These are phyloP conservation scores for Albatrellus ellisii DNA, from an alignment of 768 basidiomycete genomes.

Conservation along the genomic window DNA sequence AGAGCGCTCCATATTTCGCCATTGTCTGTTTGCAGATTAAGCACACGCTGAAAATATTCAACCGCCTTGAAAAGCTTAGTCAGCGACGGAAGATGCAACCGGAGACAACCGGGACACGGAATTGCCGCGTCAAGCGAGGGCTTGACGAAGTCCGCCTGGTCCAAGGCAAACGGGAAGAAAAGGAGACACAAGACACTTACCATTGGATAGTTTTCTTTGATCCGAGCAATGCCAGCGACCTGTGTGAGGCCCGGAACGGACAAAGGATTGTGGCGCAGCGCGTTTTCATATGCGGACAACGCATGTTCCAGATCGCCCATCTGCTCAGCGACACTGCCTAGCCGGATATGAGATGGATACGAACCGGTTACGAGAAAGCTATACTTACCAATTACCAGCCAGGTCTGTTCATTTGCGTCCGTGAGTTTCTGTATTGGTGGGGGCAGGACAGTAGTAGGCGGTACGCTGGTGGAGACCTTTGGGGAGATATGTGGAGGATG, in stretches of 20 bases:
- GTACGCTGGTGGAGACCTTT: constrained; percentile 14
- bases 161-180: constrained; percentile 1
- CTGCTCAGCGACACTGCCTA: constrained; percentile 92
- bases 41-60: constrained; percentile 91
- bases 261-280: constrained; percentile 87
- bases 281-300: constrained; percentile 86
- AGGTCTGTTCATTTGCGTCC: constrained; percentile 85
- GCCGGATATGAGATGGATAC: constrained; percentile 16
- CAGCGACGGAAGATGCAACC: constrained; percentile 7
- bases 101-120: constrained; percentile 6
- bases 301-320: constrained; percentile 92
- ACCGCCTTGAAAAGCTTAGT: constrained; percentile 49
- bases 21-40: constrained; percentile 85
- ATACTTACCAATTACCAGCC: constrained; percentile 77
- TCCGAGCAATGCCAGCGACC: constrained; percentile 92
- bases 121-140: background rate
- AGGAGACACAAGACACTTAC: constrained; percentile 29
- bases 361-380: constrained; percentile 7
- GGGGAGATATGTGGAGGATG: constrained; percentile 27
- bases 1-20: constrained; percentile 98
- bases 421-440: constrained; percentile 63
- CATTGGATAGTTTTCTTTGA: constrained; percentile 96
- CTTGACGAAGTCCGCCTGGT: constrained; percentile 1
- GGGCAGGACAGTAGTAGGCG: constrained; percentile 17
- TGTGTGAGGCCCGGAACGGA: constrained; percentile 85